phyloP scores from a whole-genome alignment of 1,284 basidiomycete genomes.

The Sanguinoderma infundibulare region DNA sequence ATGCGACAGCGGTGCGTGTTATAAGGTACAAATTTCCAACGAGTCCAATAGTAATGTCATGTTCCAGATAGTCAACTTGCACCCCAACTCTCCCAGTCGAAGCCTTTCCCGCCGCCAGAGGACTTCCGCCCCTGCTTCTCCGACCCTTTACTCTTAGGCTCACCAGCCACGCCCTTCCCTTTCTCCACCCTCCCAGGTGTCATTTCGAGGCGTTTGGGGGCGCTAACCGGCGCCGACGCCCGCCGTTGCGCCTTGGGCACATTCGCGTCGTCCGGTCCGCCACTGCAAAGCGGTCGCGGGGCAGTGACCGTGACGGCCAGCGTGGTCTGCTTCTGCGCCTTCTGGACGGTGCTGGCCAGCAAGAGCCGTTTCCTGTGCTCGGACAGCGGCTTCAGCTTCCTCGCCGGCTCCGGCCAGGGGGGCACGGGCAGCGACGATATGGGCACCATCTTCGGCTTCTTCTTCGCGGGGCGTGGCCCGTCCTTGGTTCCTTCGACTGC shows the following conservation, averaged over 20 bases:
- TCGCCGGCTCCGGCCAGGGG: constrained; percentile 17
- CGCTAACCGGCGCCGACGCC: constrained; percentile 10
- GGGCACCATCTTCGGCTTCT: constrained; percentile 22
- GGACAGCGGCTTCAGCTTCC: constrained; percentile 14
- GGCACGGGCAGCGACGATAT: constrained; percentile 19
- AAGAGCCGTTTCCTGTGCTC: constrained; percentile 5
- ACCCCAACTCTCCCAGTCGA: constrained; percentile 29
- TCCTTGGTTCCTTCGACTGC: neutral
- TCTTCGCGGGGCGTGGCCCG: constrained; percentile 14
- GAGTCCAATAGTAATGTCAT: neutral
- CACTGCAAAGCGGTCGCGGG: neutral
- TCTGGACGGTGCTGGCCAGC: neutral
- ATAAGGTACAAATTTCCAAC: neutral
- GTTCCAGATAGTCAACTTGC: neutral
- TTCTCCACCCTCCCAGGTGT: neutral
- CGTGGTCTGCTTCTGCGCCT: constrained; percentile 13
- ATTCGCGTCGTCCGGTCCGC: neutral
- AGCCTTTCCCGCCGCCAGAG: constrained; percentile 1
- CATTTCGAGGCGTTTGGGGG: neutral
- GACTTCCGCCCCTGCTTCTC: constrained; percentile 5
- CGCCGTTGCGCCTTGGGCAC: constrained; percentile 2
- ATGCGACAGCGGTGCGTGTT: neutral
- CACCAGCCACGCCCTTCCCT: neutral
- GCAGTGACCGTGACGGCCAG: neutral
- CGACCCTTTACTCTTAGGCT: constrained; percentile 2